These are phyloP conservation scores for Erigeron canadensis DNA, from an alignment of 129 eudicot genomes.

Conservation along the genomic window DNA sequence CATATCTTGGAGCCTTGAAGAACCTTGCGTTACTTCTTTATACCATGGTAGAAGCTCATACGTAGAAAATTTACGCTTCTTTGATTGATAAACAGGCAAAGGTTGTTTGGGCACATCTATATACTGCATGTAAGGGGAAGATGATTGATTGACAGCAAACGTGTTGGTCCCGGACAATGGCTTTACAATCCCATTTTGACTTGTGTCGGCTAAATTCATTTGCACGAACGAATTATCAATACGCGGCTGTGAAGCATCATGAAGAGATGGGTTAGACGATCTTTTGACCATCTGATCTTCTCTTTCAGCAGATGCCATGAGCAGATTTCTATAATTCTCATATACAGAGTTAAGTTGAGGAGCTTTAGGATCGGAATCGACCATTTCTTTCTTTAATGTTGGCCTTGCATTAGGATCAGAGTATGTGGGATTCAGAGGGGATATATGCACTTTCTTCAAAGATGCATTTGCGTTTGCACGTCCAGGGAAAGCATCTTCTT, in stretches of 20 bases:
- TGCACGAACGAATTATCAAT: slow-evolving; percentile 38
- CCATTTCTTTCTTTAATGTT: slow-evolving; percentile 27
- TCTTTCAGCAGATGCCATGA: slow-evolving; percentile 24
- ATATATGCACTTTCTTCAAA: slow-evolving; percentile 37
- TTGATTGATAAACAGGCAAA: slow-evolving; percentile 39
- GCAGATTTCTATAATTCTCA: slow-evolving; percentile 29
- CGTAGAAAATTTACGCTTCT: slow-evolving; percentile 60
- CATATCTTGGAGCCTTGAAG: slow-evolving; percentile 36
- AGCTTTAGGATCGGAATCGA: slow-evolving; percentile 24
- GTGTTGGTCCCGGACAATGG: slow-evolving; percentile 30
- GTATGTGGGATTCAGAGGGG: slow-evolving; percentile 41
- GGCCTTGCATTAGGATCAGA: slow-evolving; percentile 25
- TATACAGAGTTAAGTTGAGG: slow-evolving; percentile 38
- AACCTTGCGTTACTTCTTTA: slow-evolving; percentile 49
- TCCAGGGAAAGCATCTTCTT: slow-evolving; percentile 29
- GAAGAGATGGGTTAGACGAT: slow-evolving; percentile 36
- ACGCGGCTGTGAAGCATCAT: slow-evolving; percentile 35
- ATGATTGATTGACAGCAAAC: slow-evolving; percentile 22
- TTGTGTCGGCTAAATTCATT: slow-evolving; percentile 37
- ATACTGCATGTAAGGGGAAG: slow-evolving; percentile 31
- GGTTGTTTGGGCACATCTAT: slow-evolving; percentile 33
- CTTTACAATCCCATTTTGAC: slow-evolving; percentile 38
- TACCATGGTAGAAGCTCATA: slow-evolving; percentile 63
- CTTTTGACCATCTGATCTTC: slow-evolving; percentile 25
- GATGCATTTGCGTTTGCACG: slow-evolving; percentile 34